Evolutionary conservation across 2,329 filamentous ascomycete species (phyloP), one percentile per base, ranked within the genome.

Genomic region (Pyrenophora graminea): DNA sequence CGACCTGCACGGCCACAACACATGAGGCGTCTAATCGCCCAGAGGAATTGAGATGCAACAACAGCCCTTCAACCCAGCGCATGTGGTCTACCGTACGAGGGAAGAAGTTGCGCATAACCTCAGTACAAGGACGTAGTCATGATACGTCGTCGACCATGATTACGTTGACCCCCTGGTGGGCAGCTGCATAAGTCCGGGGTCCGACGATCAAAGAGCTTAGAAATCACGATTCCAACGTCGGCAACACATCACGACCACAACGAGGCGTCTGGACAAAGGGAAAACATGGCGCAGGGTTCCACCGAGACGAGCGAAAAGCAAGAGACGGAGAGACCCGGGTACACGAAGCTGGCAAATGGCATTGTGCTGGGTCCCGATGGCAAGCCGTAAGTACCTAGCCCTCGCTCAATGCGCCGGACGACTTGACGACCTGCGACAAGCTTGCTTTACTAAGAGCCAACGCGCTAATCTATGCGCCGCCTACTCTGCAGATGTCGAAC

Each of bases 291-390:
- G 44, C 62, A 61, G 34, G 58, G 48, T 21, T 46, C 62, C 12
- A 41, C 55, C 44, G 65, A 68, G 17, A 53, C 64, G 48, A 39
- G 41, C 9, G 63, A 66, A 48, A 64, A 56, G 45, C 63, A 68
- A 39, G 66, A 71, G 9, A 47, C 59, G 19, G 64, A 64, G 8
- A 55, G 64, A 30, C 63, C 64, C 18, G 53, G 56, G 2, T 75
- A 80, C 21, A 82, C 82, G 67, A 83, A 80, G 65, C 74, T 88
- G 25, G 83, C 88, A 13, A 89, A 87, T 66, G 88, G 89, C 57
- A 80, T 93, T 2, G 82, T 93, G 32, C 76, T 93, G 31, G 90
- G 87, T 39, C 87, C 87, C 57, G 89, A 94, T 76, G 90, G 90
- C 48, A 94, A 94, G 75, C 90, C 90, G 90, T 93, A 76, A 79